A percentile compares a stretch with the other conserved stretches of the same genome.
These are phyloP conservation scores for Pichia sp. DNA, from an alignment of 1,139 yeast species.

Conservation along the genomic window DNA sequence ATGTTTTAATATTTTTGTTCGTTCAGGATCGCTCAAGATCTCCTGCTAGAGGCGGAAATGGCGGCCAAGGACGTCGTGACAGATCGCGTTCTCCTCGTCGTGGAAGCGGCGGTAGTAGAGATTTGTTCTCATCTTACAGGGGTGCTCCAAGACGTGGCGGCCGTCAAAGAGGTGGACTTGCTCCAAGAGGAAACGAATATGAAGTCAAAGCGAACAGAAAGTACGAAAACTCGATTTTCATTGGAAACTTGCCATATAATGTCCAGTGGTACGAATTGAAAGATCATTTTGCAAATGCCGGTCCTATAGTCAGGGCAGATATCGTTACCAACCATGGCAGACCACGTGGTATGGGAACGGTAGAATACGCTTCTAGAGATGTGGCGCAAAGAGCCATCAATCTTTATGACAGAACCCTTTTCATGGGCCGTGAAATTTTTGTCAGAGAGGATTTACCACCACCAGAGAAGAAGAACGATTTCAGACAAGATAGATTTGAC, in stretches of 20 bases:
- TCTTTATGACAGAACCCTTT: constrained; percentile 60
- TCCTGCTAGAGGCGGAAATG: constrained; percentile 32
- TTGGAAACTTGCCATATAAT: constrained; percentile 70
- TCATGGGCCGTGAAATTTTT: constrained; percentile 80
- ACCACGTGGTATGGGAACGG: constrained; percentile 90
- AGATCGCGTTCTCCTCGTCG: constrained; percentile 33
- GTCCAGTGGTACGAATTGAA: constrained; percentile 57
- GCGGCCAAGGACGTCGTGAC: constrained; percentile 24
- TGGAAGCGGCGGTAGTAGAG: constrained; percentile 19
- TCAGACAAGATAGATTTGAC: constrained; percentile 6
- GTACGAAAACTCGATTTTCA: constrained; percentile 64
- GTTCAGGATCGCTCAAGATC: constrained; percentile 34
- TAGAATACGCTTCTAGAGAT: constrained; percentile 66
- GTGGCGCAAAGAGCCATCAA: constrained; percentile 75
- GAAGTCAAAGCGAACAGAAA: constrained; percentile 47
- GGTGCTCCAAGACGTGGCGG: constrained; percentile 16
- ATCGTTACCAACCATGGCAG: constrained; percentile 80
- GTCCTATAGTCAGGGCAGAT: constrained; percentile 79
- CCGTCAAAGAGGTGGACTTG: constrained; percentile 12
- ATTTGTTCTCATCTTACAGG: constrained; percentile 15
- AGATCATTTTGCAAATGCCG: constrained; percentile 56
- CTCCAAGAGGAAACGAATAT: constrained; percentile 23
- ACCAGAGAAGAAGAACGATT: constrained; percentile 38
- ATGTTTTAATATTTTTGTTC: neutral
- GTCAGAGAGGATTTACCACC: constrained; percentile 90